Percentiles rank a stretch among this genome's conserved stretches.
Conservation (phyloP, 73 alveolate species). For the Paramecium pentaurelia region DNA sequence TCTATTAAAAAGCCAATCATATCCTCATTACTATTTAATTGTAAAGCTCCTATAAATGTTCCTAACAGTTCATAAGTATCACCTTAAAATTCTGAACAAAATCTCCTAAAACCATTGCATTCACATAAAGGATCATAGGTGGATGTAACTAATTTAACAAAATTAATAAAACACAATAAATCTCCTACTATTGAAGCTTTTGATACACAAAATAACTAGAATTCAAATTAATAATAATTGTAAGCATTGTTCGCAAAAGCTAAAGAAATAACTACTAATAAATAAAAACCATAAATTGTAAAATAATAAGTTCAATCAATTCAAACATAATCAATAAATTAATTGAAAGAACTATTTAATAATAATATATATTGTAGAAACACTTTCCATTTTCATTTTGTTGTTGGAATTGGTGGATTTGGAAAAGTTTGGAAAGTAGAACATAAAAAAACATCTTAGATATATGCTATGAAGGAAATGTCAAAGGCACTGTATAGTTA, state of each 20-base stretch:
- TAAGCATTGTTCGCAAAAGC: slow-evolving; percentile 17
- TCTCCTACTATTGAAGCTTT: slow-evolving; percentile 7
- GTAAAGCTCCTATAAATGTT: slow-evolving; percentile 8
- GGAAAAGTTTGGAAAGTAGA: slow-evolving; percentile 91
- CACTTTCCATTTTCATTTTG: slow-evolving; percentile 69
- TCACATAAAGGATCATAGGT: slow-evolving; percentile 42
- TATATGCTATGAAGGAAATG: slow-evolving; percentile 87
- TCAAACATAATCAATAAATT: neutral
- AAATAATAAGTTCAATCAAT: neutral
- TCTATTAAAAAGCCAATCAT: neutral
- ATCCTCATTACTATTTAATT: neutral
- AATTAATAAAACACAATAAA: neutral
- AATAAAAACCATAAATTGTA: neutral
- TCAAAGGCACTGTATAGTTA: slow-evolving; percentile 58
- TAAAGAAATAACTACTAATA: neutral
- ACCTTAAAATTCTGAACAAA: slow-evolving; percentile 11
- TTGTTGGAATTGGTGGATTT: slow-evolving; percentile 87
- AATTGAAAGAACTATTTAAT: slow-evolving; percentile 27
- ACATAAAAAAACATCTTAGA: slow-evolving; percentile 67
- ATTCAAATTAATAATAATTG: neutral
- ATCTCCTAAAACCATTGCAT: slow-evolving; percentile 13
- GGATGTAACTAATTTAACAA: slow-evolving; percentile 23
- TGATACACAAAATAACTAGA: neutral
- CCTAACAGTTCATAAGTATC: slow-evolving; percentile 39
- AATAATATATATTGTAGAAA: slow-evolving; percentile 37